phyloP scores from a whole-genome alignment of 208 protist genomes.

The Leishmania martiniquensis region DNA sequence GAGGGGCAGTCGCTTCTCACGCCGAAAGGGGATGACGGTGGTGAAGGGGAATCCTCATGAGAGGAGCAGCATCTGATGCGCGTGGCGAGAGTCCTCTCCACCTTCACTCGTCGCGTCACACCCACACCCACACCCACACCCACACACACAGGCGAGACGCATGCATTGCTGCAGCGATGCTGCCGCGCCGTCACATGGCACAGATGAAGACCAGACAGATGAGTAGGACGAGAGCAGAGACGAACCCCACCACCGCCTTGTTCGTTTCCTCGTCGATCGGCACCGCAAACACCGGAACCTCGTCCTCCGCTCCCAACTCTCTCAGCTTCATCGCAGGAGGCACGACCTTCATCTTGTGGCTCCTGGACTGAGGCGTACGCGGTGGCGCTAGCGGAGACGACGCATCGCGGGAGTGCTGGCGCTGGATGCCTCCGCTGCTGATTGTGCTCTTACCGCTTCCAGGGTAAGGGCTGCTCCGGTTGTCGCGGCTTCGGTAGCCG shows the following conservation, averaged over 20 bases:
- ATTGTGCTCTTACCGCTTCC: not conserved
- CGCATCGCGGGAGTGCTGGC: not conserved
- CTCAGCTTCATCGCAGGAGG: conserved; percentile 2
- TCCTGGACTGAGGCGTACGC: not conserved
- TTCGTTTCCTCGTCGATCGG: conserved; percentile 25
- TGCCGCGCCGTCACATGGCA: not conserved
- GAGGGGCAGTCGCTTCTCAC: not conserved
- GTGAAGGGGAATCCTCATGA: not conserved
- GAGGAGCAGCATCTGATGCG: not conserved
- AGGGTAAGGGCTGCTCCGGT: not conserved
- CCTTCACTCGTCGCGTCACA: not conserved
- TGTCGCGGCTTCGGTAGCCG: not conserved
- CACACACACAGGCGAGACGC: not conserved
- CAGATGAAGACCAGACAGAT: conserved; percentile 26
- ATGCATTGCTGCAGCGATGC: not conserved
- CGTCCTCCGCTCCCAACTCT: conserved; percentile 2
- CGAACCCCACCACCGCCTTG: conserved; percentile 27
- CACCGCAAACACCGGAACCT: conserved; percentile 17
- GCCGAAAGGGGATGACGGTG: not conserved
- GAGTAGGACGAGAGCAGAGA: conserved; percentile 11
- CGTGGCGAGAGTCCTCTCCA: not conserved
- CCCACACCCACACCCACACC: not conserved
- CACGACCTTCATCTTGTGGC: not conserved
- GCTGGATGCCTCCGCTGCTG: not conserved
- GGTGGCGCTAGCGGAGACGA: not conserved